Percentiles rank a stretch among this genome's conserved stretches.
Conservation (phyloP, 768 basidiomycete species). For the Lactifluus piperatus region DNA sequence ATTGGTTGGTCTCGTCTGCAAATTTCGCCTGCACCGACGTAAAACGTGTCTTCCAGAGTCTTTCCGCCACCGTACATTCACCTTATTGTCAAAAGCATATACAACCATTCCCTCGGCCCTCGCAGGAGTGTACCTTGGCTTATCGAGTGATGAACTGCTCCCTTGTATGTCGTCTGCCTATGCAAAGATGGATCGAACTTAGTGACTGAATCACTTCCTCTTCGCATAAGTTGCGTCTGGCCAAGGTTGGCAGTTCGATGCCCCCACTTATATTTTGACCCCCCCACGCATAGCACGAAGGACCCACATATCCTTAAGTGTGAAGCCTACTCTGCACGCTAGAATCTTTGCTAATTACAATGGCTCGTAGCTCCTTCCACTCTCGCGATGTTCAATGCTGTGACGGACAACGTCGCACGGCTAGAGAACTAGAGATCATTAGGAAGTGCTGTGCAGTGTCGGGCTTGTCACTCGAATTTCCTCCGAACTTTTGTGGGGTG, state of each 20-base stretch:
- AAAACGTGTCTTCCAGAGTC: slow-evolving; percentile 32
- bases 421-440: slow-evolving; percentile 6
- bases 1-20: slow-evolving; percentile 32
- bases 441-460: neutral
- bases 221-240: slow-evolving; percentile 32
- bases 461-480: neutral
- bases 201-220: neutral
- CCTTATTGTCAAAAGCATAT: slow-evolving; percentile 55
- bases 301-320: neutral
- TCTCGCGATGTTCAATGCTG: slow-evolving; percentile 39
- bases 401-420: slow-evolving; percentile 44
- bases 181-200: slow-evolving; percentile 6
- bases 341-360: neutral
- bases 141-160: slow-evolving; percentile 29
- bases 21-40: neutral
- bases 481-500: neutral
- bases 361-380: slow-evolving; percentile 34
- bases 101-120: slow-evolving; percentile 46
- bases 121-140: slow-evolving; percentile 50
- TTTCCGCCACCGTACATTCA: slow-evolving; percentile 50
- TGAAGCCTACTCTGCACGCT: neutral
- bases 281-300: slow-evolving; percentile 25
- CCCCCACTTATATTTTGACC: slow-evolving; percentile 36
- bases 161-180: slow-evolving; percentile 24
- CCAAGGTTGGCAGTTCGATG: slow-evolving; percentile 45